Evolutionary conservation across 2,329 filamentous ascomycete genomes (phyloP).

Genomic region (Chalara sp.): DNA sequence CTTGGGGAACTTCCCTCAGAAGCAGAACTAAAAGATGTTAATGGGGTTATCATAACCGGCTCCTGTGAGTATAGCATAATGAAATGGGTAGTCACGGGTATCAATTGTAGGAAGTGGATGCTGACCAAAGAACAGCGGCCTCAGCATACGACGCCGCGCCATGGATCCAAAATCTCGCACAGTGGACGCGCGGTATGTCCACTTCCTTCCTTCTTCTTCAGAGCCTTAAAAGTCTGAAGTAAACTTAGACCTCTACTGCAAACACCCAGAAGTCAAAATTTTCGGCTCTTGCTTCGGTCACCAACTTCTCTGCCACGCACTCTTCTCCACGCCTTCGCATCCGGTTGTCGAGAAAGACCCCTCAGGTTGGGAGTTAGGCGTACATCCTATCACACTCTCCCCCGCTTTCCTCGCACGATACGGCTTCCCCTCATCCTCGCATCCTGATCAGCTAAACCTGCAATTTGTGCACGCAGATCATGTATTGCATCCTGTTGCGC

Average conservation of each 20-base stretch:
- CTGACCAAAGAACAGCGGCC: constrained; percentile 3
- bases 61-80: constrained; percentile 20
- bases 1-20: constrained; percentile 28
- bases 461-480: constrained; percentile 34
- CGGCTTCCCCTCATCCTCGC: constrained; percentile 6
- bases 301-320: constrained; percentile 32
- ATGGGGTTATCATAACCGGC: constrained; percentile 34
- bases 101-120: background rate
- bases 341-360: constrained; percentile 15
- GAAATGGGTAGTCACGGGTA: too few relatives aligned
- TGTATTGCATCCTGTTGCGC: constrained; percentile 13
- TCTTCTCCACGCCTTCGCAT: constrained; percentile 21
- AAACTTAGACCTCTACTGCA: constrained; percentile 20
- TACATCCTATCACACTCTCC: constrained; percentile 22
- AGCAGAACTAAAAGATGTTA: constrained; percentile 20
- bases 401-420: constrained; percentile 16
- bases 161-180: constrained; percentile 7
- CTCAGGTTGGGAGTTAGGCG: constrained; percentile 27
- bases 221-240: too few relatives aligned
- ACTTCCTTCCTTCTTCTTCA: too few relatives aligned
- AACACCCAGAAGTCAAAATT: constrained; percentile 27
- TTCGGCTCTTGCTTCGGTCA: constrained; percentile 39
- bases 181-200: too few relatives aligned
- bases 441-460: constrained; percentile 17
- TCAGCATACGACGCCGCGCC: constrained; percentile 12